Evolutionary conservation across 1,284 basidiomycete species (phyloP), one percentile per base, ranked within the genome.

Genomic region (Porodaedalea pini): DNA sequence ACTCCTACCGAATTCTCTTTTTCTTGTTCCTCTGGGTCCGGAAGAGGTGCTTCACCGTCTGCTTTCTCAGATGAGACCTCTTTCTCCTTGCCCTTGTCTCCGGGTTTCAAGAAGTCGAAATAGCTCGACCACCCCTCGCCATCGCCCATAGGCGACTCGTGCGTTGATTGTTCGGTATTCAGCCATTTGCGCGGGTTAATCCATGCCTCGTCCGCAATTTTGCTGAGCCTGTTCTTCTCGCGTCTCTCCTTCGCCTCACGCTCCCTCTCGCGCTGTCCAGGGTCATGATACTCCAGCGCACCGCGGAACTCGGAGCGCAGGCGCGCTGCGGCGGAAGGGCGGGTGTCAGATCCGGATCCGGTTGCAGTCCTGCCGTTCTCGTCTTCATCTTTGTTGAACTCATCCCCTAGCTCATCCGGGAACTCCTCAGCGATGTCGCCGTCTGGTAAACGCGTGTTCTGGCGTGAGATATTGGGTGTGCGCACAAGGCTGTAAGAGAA

Each of bases 401-500:
- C 48, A 8, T 48, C 43, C 19, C 13, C 45, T n/a, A 39, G 17
- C 36, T 44, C 43, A 25, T 48, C 45, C 17, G 43, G 45, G 25
- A 51, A 25, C 39, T 50, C 51, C 27, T 39, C 51, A 6, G 31
- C 53, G 10, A 32, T 47, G 27, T 50, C 49, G 10, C 31, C 47
- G 25, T 40, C 48, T n/a, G 15, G 41, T 6, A 27, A 45, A 36
- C 34, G 54, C 11, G 68, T 61, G 59, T 70, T 66, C 37, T 70
- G 69, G 5, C 61, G 61, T 43, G 71, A 72, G 15, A 66, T 60
- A 10, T 69, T 67, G 27, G 76, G 78, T 7, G 79, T 78, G 54
- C 68, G 68, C 1, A 80, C 71, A 17, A 80, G 68, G n/a, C 76
- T 78, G 67, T 82, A 85, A 1, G 85, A 86, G 34, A 90, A 73